phyloP scores from a whole-genome alignment of 768 basidiomycete species.

The Solioccasus polychromus region DNA sequence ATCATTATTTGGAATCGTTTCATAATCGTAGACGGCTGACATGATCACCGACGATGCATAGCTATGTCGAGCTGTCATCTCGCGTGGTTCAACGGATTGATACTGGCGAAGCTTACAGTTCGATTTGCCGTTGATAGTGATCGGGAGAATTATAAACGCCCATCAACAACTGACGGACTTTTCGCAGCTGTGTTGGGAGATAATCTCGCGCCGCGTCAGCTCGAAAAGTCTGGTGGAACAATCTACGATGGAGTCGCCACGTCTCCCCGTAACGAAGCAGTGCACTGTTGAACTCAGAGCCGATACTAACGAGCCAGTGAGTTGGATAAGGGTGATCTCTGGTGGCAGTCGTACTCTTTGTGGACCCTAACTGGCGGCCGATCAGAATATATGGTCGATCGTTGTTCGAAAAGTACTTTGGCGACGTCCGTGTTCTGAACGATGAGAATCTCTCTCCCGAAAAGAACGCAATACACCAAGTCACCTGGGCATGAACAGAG shows the following conservation, averaged over 20 bases:
- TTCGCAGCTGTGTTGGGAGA: conserved; percentile 26
- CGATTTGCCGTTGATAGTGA: conserved; percentile 27
- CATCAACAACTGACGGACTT: conserved; percentile 25
- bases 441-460: conserved; percentile 33
- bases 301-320: conserved; percentile 15
- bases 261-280: conserved; percentile 28
- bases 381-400: conserved; percentile 37
- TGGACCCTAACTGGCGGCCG: conserved; percentile 31
- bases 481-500: conserved; percentile 22
- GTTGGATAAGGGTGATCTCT: conserved; percentile 1
- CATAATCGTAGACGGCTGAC: conserved; percentile 34
- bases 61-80: conserved; percentile 17
- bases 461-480: conserved; percentile 29
- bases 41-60: conserved; percentile 32
- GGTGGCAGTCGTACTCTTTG: conserved; percentile 21
- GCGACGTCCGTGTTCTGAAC: conserved; percentile 32
- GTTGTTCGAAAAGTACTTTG: conserved; percentile 35
- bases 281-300: conserved; percentile 31
- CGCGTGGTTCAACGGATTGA: background rate
- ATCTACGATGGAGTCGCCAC: conserved; percentile 32
- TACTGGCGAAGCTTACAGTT: conserved; percentile 24
- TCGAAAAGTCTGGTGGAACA: conserved; percentile 33
- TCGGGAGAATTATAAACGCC: conserved; percentile 24
- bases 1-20: conserved; percentile 26
- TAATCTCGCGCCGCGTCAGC: conserved; percentile 25